phyloP scores from a whole-genome alignment of 768 basidiomycete genomes.

The Trametopsis cervina region DNA sequence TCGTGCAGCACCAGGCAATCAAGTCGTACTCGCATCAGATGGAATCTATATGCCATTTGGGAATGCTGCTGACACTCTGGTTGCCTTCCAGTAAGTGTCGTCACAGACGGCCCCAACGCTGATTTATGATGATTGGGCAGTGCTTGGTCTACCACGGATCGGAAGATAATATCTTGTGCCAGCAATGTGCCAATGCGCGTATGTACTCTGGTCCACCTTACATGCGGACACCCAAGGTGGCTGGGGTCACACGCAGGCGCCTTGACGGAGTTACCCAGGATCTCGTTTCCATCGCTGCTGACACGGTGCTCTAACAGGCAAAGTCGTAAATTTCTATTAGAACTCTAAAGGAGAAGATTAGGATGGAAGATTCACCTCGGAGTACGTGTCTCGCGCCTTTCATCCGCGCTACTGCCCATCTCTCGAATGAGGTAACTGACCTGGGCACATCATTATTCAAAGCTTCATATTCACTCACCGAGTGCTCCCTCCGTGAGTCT shows the following conservation, averaged over 20 bases:
- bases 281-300: background rate
- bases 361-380: conserved; percentile 9
- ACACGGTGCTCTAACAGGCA: background rate
- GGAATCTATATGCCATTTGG: no score
- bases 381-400: conserved; percentile 7
- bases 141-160: no score
- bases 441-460: conserved; percentile 2
- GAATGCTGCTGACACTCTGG: no score
- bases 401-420: conserved; percentile 1
- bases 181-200: no score
- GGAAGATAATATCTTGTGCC: no score
- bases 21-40: no score
- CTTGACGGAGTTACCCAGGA: no score
- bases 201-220: background rate
- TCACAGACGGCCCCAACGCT: no score
- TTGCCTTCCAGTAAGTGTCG: no score
- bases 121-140: no score
- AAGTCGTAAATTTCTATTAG: background rate
- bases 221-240: background rate
- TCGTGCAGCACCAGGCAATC: no score
- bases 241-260: no score
- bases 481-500: background rate
- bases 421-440: conserved; percentile 9
- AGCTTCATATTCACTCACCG: conserved; percentile 5
- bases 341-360: conserved; percentile 7